Base-by-base conservation (phyloP, 2,329 filamentous ascomycete species). In the Verticillium tricorpus region DNA sequence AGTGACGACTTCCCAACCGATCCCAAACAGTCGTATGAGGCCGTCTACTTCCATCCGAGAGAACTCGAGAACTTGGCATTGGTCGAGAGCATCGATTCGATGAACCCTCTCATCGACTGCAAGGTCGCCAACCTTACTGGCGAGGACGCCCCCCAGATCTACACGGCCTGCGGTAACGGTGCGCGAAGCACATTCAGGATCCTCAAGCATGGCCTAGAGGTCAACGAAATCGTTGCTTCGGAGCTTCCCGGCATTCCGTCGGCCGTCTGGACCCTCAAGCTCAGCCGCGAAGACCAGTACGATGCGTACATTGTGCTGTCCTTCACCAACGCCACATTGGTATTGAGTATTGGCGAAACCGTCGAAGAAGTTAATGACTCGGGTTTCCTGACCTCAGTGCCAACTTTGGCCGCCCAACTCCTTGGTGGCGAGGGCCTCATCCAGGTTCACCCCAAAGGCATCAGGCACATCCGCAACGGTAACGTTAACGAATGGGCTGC, bases 221-320 rank as follows among this genome's bases (percentile, higher is more conserved):
- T 98, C 3, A 91, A 93, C 40, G 93, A 98, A 72, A 95, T 97
- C 62, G 93, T 97, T n/a, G 92, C 95, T 63, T 97, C 93, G 0
- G 91, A 95, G 71, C 80, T 97, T 40, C 93, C 93, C 11, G 91
- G 92, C 70, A 88, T 91, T n/a, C 93, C 93, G 3, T 91, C 90
- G 0, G 90, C 91, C 1, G 93, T 99, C 3, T 99, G 95, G 94
- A 97, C 95, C 0, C 93, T 96, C 0, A 97, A 97, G 73, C 80
- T 96, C 56, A 90, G 87, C 40, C 86, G 87, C 22, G 84, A 85
- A 19, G 94, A 98, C 68, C 86, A 94, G 68, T 96, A 89, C 66
- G 94, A 99, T 75, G 90, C 92, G 0, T 97, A 98, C 71, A 97
- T 99, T 64, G 86, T 99, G n/a, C 82, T 99, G 5, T 96, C 93